These are phyloP conservation scores for Pseudotulostoma volvatum DNA, from an alignment of 495 filamentous ascomycete species.

Conservation along the genomic window DNA sequence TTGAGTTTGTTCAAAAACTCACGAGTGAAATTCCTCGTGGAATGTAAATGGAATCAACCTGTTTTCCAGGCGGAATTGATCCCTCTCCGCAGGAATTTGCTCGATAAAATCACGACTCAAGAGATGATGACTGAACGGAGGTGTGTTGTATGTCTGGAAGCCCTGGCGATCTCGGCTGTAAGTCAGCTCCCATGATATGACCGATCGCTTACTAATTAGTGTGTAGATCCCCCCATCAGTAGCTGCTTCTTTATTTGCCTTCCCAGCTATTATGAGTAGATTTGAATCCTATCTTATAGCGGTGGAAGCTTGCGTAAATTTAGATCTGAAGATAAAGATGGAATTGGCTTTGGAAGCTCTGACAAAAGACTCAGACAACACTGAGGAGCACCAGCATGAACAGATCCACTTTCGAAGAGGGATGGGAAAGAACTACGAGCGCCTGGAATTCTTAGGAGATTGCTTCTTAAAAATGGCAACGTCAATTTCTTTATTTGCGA, in stretches of 20 bases:
- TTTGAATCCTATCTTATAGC: slow-evolving; percentile 72
- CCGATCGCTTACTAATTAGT: slow-evolving; percentile 11
- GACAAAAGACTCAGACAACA: slow-evolving; percentile 90
- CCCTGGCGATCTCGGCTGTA: slow-evolving; percentile 60
- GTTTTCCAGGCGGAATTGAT: slow-evolving; percentile 62
- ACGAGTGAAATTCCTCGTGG: slow-evolving; percentile 21
- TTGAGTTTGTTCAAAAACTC: slow-evolving; percentile 41
- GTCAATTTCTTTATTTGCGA: slow-evolving; percentile 63
- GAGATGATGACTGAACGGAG: slow-evolving; percentile 28
- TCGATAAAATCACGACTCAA: slow-evolving; percentile 43
- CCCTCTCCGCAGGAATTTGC: slow-evolving; percentile 60
- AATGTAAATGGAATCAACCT: slow-evolving; percentile 47
- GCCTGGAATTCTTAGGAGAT: slow-evolving; percentile 87
- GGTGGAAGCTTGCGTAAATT: slow-evolving; percentile 47
- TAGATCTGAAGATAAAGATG: slow-evolving; percentile 43
- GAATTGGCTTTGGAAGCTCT: slow-evolving; percentile 73
- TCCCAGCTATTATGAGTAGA: slow-evolving; percentile 72
- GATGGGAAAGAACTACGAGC: slow-evolving; percentile 95
- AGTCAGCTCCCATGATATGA: slow-evolving; percentile 15
- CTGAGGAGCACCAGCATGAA: slow-evolving; percentile 54
- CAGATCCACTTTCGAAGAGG: slow-evolving; percentile 65
- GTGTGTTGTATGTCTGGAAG: slow-evolving; percentile 39
- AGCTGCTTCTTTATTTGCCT: slow-evolving; percentile 49
- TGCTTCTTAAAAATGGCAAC: slow-evolving; percentile 94
- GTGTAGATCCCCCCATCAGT: slow-evolving; percentile 45